Conservation (phyloP, 371 early-diverging fungal species). For the Apophysomyces ossiformis region DNA sequence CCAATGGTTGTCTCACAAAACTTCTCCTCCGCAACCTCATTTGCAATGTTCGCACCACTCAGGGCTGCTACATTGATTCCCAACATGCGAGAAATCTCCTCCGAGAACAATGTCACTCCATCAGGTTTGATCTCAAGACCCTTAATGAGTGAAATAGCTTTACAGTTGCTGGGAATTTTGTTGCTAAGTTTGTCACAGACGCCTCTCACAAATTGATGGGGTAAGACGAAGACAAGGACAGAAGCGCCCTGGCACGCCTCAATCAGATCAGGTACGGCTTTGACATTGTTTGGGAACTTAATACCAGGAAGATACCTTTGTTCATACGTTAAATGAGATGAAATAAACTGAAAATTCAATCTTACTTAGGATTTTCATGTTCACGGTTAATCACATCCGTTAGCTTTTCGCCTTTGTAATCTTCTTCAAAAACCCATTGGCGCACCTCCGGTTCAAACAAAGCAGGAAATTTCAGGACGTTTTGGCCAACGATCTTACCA, state of each 20-base stretch:
- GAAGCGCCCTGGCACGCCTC: slow-evolving; percentile 84
- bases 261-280: slow-evolving; percentile 81
- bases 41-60: slow-evolving; percentile 99
- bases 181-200: slow-evolving; percentile 80
- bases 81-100: slow-evolving; percentile 83
- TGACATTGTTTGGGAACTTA: slow-evolving; percentile 85
- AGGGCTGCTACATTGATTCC: slow-evolving; percentile 82
- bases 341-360: neutral
- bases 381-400: slow-evolving; percentile 93
- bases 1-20: slow-evolving; percentile 98
- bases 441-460: slow-evolving; percentile 81
- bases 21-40: slow-evolving; percentile 93
- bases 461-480: slow-evolving; percentile 67
- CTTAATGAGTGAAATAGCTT: slow-evolving; percentile 96
- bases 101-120: slow-evolving; percentile 85
- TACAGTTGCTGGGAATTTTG: slow-evolving; percentile 65
- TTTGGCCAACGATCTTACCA: slow-evolving; percentile 92
- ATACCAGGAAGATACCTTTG: slow-evolving; percentile 90
- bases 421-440: slow-evolving; percentile 97
- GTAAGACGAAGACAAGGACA: slow-evolving; percentile 94
- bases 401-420: slow-evolving; percentile 80
- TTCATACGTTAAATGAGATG: slow-evolving; percentile 20
- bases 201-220: slow-evolving; percentile 95
- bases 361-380: slow-evolving; percentile 94
- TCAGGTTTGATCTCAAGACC: slow-evolving; percentile 84